phyloP scores from a whole-genome alignment of 78 protist species.

The Monocercomonoides exilis region DNA sequence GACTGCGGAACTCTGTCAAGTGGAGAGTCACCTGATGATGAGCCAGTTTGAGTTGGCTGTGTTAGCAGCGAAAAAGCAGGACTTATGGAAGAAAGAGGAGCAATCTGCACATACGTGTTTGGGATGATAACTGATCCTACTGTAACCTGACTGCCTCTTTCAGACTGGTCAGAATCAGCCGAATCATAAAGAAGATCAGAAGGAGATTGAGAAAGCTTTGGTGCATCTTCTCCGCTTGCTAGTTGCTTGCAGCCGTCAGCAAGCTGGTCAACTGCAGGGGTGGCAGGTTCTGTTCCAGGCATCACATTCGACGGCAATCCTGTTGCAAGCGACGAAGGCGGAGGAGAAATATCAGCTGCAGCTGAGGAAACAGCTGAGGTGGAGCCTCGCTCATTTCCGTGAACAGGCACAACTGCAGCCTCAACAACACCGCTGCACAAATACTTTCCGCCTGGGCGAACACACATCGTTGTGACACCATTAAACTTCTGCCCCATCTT shows the following conservation, averaged over 20 bases:
- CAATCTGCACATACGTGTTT: neutral
- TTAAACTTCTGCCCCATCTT: neutral
- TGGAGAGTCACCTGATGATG: neutral
- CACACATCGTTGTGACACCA: neutral
- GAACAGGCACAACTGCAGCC: neutral
- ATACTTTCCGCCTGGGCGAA: neutral
- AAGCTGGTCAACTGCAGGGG: neutral
- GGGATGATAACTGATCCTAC: neutral
- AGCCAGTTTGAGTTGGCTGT: neutral
- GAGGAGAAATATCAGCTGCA: neutral
- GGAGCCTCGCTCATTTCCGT: too few relatives aligned
- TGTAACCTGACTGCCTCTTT: neutral
- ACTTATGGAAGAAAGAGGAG: neutral
- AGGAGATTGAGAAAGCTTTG: neutral
- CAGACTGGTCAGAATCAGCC: neutral
- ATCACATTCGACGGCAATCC: neutral
- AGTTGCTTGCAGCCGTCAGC: neutral
- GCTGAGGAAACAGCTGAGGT: neutral
- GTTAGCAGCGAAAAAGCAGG: too few relatives aligned
- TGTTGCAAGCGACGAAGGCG: neutral
- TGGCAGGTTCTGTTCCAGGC: neutral
- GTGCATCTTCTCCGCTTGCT: neutral
- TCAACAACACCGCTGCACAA: neutral
- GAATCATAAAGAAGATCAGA: neutral
- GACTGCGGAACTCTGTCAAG: neutral